phyloP scores from a whole-genome alignment of 2,329 filamentous ascomycete species.

The Colletotrichum sidae region DNA sequence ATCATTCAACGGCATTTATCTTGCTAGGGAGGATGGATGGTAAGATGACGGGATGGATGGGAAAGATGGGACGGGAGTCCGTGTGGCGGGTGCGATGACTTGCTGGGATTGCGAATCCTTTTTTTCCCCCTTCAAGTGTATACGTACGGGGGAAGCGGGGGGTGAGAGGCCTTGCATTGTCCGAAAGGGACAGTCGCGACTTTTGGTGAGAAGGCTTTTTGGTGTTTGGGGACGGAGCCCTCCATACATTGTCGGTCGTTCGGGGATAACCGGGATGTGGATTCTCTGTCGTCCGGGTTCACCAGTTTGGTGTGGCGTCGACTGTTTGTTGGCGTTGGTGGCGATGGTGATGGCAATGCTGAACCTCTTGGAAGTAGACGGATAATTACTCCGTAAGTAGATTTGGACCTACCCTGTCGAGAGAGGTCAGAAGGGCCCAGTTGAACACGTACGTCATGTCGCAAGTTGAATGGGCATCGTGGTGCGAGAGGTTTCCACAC shows the following conservation, averaged over 20 bases:
- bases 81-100: slow-evolving; percentile 6
- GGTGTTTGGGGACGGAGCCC: too few species aligned
- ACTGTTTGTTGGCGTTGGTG: not conserved
- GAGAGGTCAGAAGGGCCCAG: not conserved
- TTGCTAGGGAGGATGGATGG: not conserved
- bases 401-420: not conserved
- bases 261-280: slow-evolving; percentile 17
- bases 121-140: too few species aligned
- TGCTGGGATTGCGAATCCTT: slow-evolving; percentile 16
- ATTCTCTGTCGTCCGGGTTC: not conserved
- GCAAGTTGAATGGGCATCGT: slow-evolving; percentile 13
- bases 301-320: not conserved
- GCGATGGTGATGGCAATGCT: not conserved
- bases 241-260: too few species aligned
- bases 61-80: slow-evolving; percentile 25
- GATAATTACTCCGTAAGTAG: too few species aligned
- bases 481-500: slow-evolving; percentile 8
- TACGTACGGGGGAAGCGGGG: too few species aligned
- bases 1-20: not conserved
- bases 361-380: not conserved
- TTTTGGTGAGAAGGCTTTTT: too few species aligned
- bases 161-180: too few species aligned
- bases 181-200: too few species aligned
- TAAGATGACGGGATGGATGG: not conserved
- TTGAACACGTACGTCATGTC: slow-evolving; percentile 25